Evolutionary conservation across 2,329 filamentous ascomycete genomes (phyloP), one percentile per base, ranked within the genome.

Genomic region (Diaporthe ampelina): DNA sequence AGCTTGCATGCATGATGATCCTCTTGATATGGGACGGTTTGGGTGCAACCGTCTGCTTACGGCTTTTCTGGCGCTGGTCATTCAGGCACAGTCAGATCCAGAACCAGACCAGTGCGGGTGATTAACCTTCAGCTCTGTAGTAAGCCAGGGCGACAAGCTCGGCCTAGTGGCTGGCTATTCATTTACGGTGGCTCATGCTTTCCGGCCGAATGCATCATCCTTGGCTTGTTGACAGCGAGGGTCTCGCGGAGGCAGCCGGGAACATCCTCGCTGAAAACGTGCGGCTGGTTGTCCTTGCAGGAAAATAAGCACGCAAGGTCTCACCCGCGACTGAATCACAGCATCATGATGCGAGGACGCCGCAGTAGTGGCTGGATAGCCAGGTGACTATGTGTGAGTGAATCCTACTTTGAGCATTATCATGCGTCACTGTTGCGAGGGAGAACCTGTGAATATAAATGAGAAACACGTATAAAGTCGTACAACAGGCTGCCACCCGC

Each of bases 261-360:
- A 54, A 54, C 45, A 68, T 68, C 63, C 63, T 54, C 63, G 63
- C n/a, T 40, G 32, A 8, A 13, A 24, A 21, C 32, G 45, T 68
- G 63, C 48, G n/a, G 63, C 63, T 68, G 45, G 48, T 24, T 17
- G 48, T 52, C 63, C 63, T 68, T 68, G 63, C 63, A 68, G 32
- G 13, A 24, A 29, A 68, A 40, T 68, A 68, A 68, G 63, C 63
- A 54, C n/a, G 21, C 63, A 68, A 68, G 63, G 63, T 68, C 63
- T 68, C 45, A 68, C 63, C 24, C 32, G 24, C n/a, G 13, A 54
- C 13, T 68, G 32, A 26, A 68, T 68, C 63, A 68, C 21, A 54
- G 63, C 45, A 68, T 54, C 63, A 68, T 54, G 45, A 40, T 68
- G 32, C 48, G 63, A 67, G 29, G 19, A 6, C 29, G 21, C 29